phyloP scores from a whole-genome alignment of 1,139 yeast genomes.

The Groenewaldozyma auringiensis region DNA sequence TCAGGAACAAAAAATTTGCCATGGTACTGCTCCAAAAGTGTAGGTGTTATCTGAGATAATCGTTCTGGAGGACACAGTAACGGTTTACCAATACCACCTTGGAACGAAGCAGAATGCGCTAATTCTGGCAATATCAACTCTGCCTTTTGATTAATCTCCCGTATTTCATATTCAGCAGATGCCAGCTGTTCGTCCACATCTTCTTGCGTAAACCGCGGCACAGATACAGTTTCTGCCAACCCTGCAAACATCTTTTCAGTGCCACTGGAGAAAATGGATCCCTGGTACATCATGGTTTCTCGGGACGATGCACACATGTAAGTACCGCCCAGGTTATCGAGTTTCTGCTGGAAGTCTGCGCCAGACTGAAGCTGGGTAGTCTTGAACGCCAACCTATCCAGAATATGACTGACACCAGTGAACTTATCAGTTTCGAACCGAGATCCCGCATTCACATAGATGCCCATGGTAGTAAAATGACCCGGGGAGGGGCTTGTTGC shows the following conservation, averaged over 20 bases:
- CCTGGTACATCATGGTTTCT: slow-evolving; percentile 88
- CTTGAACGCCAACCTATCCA: slow-evolving; percentile 81
- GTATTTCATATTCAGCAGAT: slow-evolving; percentile 74
- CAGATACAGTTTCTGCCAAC: slow-evolving; percentile 70
- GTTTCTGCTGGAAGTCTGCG: slow-evolving; percentile 61
- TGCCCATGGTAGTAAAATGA: slow-evolving; percentile 85
- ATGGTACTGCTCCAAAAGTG: slow-evolving; percentile 56
- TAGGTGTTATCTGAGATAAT: slow-evolving; percentile 46
- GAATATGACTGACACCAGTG: slow-evolving; percentile 71
- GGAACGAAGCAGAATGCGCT: slow-evolving; percentile 75
- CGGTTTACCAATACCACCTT: slow-evolving; percentile 78
- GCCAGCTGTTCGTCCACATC: slow-evolving; percentile 69
- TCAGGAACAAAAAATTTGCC: slow-evolving; percentile 68
- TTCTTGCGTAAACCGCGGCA: slow-evolving; percentile 58
- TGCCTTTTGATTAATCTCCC: slow-evolving; percentile 76
- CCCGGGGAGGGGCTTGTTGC: slow-evolving; percentile 86
- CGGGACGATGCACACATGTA: slow-evolving; percentile 91
- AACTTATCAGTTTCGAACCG: slow-evolving; percentile 55
- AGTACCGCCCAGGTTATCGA: slow-evolving; percentile 85
- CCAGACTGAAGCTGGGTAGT: slow-evolving; percentile 60
- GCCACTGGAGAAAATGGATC: slow-evolving; percentile 83
- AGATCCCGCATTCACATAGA: slow-evolving; percentile 86
- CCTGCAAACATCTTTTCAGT: slow-evolving; percentile 75
- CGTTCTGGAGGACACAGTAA: slow-evolving; percentile 71
- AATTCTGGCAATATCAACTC: slow-evolving; percentile 83